Base-by-base conservation (phyloP, 768 basidiomycete genomes). In the Brasilioporus rufonigricans region DNA sequence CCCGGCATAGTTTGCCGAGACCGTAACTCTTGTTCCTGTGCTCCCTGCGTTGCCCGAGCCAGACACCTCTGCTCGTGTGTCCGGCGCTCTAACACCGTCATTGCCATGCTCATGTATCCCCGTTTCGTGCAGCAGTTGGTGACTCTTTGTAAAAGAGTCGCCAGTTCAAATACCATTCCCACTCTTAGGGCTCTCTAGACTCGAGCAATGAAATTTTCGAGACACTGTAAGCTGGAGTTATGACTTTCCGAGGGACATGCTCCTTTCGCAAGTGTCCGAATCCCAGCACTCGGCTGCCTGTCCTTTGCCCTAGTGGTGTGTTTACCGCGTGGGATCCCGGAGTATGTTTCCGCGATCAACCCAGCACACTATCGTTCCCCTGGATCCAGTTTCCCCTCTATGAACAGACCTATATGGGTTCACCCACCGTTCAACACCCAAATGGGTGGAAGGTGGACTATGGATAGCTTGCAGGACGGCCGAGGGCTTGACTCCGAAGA, bases 1-100 rank as follows among this genome's bases (percentile, higher is more conserved):
- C 70, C 50, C 67, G 68, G 68, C 57, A 55, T 47, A 35, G 23
- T 19, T 13, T 50, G 56, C 63, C 61, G 63, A 57, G 5, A 23
- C 27, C 54, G 24, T 10, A 36, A 5, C 52, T 39, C n/a, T 54
- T 51, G 53, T 63, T 66, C 65, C 59, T 33, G 14, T 56, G 52
- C 33, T 68, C 57, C 61, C 68, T 70, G 14, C 9, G 18, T 14
- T 16, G 33, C 29, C 54, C 38, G 44, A 51, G 13, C 24, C 50
- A 35, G 19, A n/a, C n/a, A 12, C 32, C 21, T 43, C 27, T 33
- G n/a, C n/a, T n/a, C n/a, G n/a, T n/a, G n/a, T n/a, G n/a, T n/a
- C 12, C 44, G 14, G 52, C 63, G 63, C 49, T 45, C 52, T 56
- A 65, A 44, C 54, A 46, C 63, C 60, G 55, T 47, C 32, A 24